Evolutionary conservation across 2,329 filamentous ascomycete genomes (phyloP).

Genomic region (Tolypocladium paradoxum): DNA sequence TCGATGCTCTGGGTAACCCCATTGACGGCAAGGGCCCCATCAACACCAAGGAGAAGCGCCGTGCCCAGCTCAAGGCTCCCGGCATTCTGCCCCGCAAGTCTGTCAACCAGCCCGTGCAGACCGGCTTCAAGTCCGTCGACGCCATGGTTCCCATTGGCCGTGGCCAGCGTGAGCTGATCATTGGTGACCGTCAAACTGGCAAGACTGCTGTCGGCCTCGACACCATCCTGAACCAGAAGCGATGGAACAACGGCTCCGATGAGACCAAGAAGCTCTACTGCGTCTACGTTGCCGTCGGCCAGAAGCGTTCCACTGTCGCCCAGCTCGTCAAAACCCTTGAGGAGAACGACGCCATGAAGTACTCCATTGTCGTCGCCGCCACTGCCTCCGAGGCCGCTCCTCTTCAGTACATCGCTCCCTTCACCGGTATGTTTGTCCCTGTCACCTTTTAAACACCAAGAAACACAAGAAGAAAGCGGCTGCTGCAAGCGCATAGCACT

Average conservation of each 20-base stretch:
- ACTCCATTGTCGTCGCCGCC: slow-evolving; percentile 84
- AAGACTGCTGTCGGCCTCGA: slow-evolving; percentile 99
- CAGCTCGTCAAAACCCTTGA: slow-evolving; percentile 99
- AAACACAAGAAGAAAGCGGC: neutral
- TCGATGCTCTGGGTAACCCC: slow-evolving; percentile 97
- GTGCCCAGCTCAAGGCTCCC: slow-evolving; percentile 97
- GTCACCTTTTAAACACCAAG: neutral
- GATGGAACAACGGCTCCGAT: slow-evolving; percentile 81
- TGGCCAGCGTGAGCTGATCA: slow-evolving; percentile 99
- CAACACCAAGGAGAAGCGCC: slow-evolving; percentile 82
- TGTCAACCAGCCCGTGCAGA: slow-evolving; percentile 98
- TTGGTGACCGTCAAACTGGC: slow-evolving; percentile 99
- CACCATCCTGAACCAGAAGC: slow-evolving; percentile 98
- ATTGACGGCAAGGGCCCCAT: slow-evolving; percentile 98
- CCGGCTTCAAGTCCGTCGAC: slow-evolving; percentile 97
- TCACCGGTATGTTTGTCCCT: slow-evolving; percentile 50
- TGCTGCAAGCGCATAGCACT: too few relatives aligned
- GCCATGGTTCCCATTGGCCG: slow-evolving; percentile 99
- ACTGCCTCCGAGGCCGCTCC: slow-evolving; percentile 96
- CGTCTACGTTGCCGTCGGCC: slow-evolving; percentile 96
- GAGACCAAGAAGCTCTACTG: slow-evolving; percentile 99
- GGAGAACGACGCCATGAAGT: slow-evolving; percentile 99
- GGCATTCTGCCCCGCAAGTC: slow-evolving; percentile 95
- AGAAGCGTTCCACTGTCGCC: slow-evolving; percentile 98
- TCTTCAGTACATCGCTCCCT: slow-evolving; percentile 87